phyloP scores from a whole-genome alignment of 2,329 filamentous ascomycete species.

The Leptoxyphium fumago region DNA sequence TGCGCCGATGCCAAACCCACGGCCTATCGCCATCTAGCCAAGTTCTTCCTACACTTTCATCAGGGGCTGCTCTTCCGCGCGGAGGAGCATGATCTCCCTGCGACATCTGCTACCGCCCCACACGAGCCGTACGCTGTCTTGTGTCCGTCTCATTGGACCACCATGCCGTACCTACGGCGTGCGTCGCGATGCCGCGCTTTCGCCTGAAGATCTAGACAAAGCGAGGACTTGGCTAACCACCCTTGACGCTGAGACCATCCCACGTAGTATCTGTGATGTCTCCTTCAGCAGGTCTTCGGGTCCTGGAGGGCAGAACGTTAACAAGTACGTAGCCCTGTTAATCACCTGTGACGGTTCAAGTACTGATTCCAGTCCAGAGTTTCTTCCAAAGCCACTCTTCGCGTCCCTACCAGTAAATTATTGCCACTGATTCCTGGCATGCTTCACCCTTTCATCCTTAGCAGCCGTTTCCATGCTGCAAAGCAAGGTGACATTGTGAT shows the following conservation, averaged over 20 bases:
- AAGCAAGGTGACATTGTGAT: slow-evolving; percentile 42
- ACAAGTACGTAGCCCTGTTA: slow-evolving; percentile 38
- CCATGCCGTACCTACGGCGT: not conserved
- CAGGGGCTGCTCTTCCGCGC: no score
- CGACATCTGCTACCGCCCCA: no score
- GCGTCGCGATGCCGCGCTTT: not conserved
- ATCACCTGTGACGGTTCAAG: slow-evolving; percentile 1
- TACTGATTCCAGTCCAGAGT: slow-evolving; percentile 30
- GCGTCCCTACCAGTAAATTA: slow-evolving; percentile 37
- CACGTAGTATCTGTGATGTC: slow-evolving; percentile 41
- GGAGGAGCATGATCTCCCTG: no score
- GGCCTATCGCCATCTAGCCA: no score
- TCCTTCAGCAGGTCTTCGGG: slow-evolving; percentile 50
- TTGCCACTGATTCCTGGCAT: slow-evolving; percentile 39
- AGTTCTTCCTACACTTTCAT: no score
- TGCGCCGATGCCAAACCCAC: no score
- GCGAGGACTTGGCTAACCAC: slow-evolving; percentile 36
- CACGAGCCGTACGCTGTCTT: no score
- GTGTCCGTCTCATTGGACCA: no score
- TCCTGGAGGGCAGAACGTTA: slow-evolving; percentile 54
- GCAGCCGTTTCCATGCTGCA: slow-evolving; percentile 41
- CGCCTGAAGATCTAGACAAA: slow-evolving; percentile 4
- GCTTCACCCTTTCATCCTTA: slow-evolving; percentile 36
- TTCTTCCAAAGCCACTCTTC: slow-evolving; percentile 52
- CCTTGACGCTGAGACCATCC: slow-evolving; percentile 40